phyloP scores from a whole-genome alignment of 1,284 basidiomycete genomes.

The Puccinia novopanici region DNA sequence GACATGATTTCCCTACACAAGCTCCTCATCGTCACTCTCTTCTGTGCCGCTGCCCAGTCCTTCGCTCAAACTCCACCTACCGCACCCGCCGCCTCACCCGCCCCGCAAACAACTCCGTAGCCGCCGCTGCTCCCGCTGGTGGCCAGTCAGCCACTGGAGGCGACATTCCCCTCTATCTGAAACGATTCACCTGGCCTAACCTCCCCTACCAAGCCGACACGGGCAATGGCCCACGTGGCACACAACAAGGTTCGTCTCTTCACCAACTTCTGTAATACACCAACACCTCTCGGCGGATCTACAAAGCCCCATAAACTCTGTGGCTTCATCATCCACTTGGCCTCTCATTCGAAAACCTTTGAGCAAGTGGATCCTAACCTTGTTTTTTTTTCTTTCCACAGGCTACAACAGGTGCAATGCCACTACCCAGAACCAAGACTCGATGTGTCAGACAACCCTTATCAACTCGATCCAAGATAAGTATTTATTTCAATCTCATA shows the following conservation, averaged over 20 bases:
- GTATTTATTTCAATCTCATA: constrained; percentile 18
- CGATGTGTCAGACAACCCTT: constrained; percentile 67
- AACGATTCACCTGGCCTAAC: constrained; percentile 53
- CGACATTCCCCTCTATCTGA: constrained; percentile 52
- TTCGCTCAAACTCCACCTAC: constrained; percentile 2
- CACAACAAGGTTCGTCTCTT: constrained; percentile 26
- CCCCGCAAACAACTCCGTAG: neutral
- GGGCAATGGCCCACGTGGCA: constrained; percentile 51
- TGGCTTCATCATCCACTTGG: neutral
- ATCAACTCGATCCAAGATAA: constrained; percentile 55
- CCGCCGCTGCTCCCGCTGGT: constrained; percentile 6
- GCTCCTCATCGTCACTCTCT: neutral
- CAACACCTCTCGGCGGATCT: neutral
- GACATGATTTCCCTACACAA: neutral
- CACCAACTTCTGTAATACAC: too few species aligned
- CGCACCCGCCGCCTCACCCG: neutral
- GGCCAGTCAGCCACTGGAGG: constrained; percentile 45
- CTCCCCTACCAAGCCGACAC: constrained; percentile 53
- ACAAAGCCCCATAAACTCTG: neutral
- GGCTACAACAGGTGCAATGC: constrained; percentile 74
- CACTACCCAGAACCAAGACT: constrained; percentile 67
- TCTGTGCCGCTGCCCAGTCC: neutral
- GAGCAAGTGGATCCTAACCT: neutral
- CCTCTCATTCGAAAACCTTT: neutral
- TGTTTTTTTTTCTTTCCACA: neutral